phyloP scores from a whole-genome alignment of 2,329 filamentous ascomycete species.

The Lecanoromycetidae sp. region DNA sequence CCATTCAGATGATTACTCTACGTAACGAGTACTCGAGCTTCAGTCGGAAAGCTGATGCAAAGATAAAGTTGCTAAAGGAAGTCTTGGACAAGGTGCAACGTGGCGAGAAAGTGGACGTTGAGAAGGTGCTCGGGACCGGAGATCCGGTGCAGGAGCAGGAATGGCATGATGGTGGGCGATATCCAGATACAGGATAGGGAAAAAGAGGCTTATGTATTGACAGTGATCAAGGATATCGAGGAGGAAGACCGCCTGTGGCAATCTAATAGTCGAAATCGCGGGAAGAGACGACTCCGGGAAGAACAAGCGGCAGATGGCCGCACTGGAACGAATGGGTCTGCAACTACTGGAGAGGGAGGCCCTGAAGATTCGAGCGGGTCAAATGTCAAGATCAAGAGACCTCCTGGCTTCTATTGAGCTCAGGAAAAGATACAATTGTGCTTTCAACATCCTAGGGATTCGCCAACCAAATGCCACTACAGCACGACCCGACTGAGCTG shows the following conservation, averaged over 20 bases:
- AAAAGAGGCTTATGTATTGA: constrained; percentile 7
- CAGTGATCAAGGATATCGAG: constrained; percentile 56
- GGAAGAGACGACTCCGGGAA: constrained; percentile 19
- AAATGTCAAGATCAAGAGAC: not conserved
- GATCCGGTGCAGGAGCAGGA: constrained; percentile 62
- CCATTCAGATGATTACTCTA: constrained; percentile 79
- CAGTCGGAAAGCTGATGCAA: constrained; percentile 63
- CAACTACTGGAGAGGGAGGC: not conserved
- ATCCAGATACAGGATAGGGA: not conserved
- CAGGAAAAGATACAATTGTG: not conserved
- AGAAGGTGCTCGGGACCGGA: constrained; percentile 66
- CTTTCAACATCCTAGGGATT: too few species aligned
- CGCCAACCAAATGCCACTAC: not conserved
- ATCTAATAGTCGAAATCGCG: constrained; percentile 30
- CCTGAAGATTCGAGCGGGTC: not conserved
- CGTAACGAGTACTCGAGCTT: constrained; percentile 64
- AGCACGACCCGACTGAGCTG: not conserved
- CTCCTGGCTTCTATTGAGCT: constrained; percentile 4
- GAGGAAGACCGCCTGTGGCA: constrained; percentile 46
- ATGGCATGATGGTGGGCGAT: constrained; percentile 66
- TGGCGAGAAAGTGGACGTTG: constrained; percentile 64
- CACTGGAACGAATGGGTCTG: not conserved
- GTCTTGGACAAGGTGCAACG: constrained; percentile 36
- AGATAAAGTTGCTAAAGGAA: constrained; percentile 64
- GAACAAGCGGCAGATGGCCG: constrained; percentile 14